Conservation (phyloP, 1,284 basidiomycete genomes). For the Ustilago nuda region DNA sequence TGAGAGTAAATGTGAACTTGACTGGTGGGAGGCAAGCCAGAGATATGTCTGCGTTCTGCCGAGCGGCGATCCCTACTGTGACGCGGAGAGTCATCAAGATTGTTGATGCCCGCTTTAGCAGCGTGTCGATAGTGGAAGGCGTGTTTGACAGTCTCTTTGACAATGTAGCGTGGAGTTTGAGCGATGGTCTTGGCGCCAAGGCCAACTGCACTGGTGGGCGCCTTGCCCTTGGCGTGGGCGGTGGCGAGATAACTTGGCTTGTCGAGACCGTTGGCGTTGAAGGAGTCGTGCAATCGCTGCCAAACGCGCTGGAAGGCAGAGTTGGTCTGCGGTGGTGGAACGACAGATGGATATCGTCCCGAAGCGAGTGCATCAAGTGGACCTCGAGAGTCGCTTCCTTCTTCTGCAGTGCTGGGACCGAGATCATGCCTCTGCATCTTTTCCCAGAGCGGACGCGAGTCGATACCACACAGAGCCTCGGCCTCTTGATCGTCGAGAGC, state of each 20-base stretch:
- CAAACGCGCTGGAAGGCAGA: constrained; percentile 54
- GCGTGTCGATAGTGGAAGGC: constrained; percentile 48
- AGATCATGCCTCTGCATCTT: constrained; percentile 42
- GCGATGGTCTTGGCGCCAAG: constrained; percentile 52
- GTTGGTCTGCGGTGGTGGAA: constrained; percentile 44
- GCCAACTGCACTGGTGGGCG: constrained; percentile 34
- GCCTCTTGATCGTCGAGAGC: constrained; percentile 75
- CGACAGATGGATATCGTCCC: constrained; percentile 58
- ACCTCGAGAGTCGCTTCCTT: constrained; percentile 28
- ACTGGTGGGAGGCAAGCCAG: constrained; percentile 41
- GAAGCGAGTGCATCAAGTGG: constrained; percentile 61
- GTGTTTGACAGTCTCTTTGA: constrained; percentile 45
- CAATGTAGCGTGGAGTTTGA: constrained; percentile 42
- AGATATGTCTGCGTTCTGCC: constrained; percentile 17
- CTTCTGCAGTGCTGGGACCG: constrained; percentile 36
- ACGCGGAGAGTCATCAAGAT: constrained; percentile 18
- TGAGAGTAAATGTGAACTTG: constrained; percentile 29
- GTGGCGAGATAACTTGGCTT: constrained; percentile 55
- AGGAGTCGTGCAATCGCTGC: constrained; percentile 61
- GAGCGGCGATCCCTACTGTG: constrained; percentile 25
- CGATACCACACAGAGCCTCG: constrained; percentile 72
- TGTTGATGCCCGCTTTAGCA: constrained; percentile 46
- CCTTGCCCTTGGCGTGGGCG: constrained; percentile 44
- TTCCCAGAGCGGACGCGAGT: constrained; percentile 41
- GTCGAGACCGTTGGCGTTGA: constrained; percentile 64